Conservation (phyloP, 2,329 filamentous ascomycete species). For the Fusarium penzigii region DNA sequence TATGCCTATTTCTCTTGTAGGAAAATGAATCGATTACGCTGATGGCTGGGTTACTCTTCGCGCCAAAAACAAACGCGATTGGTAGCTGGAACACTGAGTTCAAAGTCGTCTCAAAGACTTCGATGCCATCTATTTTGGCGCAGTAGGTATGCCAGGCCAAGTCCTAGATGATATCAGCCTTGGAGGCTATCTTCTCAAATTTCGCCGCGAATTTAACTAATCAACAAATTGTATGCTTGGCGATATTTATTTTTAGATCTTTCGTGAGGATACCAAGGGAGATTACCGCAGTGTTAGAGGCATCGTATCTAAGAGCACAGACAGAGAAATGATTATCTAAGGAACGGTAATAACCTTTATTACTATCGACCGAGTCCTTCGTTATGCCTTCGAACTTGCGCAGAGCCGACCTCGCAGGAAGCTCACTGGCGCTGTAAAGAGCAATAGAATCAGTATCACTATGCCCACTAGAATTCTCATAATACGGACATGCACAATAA, state of each 20-base stretch:
- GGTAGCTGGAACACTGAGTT: too few relatives aligned
- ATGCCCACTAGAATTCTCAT: conserved; percentile 73
- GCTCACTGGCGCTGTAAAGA: conserved; percentile 68
- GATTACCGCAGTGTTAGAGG: conserved; percentile 69
- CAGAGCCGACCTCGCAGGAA: conserved; percentile 57
- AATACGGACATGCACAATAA: conserved; percentile 54
- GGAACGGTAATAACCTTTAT: conserved; percentile 64
- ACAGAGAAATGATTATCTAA: conserved; percentile 63
- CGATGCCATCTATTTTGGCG: conserved; percentile 69
- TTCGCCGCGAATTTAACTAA: conserved; percentile 67
- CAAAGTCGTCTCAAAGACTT: too few relatives aligned
- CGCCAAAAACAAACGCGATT: too few relatives aligned
- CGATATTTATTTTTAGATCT: conserved; percentile 67
- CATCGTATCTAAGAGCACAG: conserved; percentile 57
- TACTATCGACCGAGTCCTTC: conserved; percentile 60
- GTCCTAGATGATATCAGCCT: conserved; percentile 69
- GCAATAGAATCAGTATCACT: conserved; percentile 65
- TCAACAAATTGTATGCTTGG: conserved; percentile 69
- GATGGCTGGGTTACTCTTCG: too few relatives aligned
- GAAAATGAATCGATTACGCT: too few relatives aligned
- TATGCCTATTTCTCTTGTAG: too few relatives aligned
- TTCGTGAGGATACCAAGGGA: conserved; percentile 68
- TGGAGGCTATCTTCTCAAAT: conserved; percentile 67
- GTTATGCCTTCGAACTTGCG: conserved; percentile 65
- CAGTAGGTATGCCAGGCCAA: conserved; percentile 55